Base-by-base conservation (phyloP, 371 early-diverging fungal genomes). In the Syncephalastrum contaminatum region DNA sequence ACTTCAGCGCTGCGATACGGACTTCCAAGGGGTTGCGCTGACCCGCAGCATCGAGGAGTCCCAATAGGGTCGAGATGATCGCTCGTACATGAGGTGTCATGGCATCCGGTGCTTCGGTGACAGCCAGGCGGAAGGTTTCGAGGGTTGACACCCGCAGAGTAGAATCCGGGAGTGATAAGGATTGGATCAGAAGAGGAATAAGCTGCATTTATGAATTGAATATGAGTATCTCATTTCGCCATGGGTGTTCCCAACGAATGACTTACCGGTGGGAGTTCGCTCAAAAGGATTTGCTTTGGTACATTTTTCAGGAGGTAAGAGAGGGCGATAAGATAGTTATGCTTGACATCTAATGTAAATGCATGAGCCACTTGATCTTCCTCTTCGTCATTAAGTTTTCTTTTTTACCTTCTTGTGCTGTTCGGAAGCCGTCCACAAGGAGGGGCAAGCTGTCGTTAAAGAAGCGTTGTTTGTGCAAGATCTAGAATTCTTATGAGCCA, bases 391-490 rank as follows among this genome's bases (percentile, higher is more conserved):
- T 67, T 85, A 84, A 59, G 83, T 83, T 24, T 93, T 64, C n/a
- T 4, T 14, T 12, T 27, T 24, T 70, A 77, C 77, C 80, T 40
- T 73, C 63, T 2, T 51, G 22, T 1, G 86, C 60, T 10, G 51
- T 42, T 7, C 78, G 73, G 62, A 92, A 92, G 0, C 88, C 83
- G 0, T 75, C 44, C 2, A 89, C 80, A 10, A 96, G 67, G 25
- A 72, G 73, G 10, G 97, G 93, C 20, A 89, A 69, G 43, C 85
- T 83, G 25, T 75, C 70, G 43, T 83, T 81, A 67, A 93, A 95
- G 62, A 94, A 86, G 14, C 89, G 75, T 65, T 95, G 95, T 65
- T 89, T 89, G 67, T 88, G 86, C 20, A 96, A 67, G 20, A 90
- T 72, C 86, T 89, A 74, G 19, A 22, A 39, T 47, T 21, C 43